Evolutionary conservation across 1,139 yeast genomes (phyloP), one percentile per base, ranked within the genome.

Genomic region (Saccharomycopsis hybrid): DNA sequence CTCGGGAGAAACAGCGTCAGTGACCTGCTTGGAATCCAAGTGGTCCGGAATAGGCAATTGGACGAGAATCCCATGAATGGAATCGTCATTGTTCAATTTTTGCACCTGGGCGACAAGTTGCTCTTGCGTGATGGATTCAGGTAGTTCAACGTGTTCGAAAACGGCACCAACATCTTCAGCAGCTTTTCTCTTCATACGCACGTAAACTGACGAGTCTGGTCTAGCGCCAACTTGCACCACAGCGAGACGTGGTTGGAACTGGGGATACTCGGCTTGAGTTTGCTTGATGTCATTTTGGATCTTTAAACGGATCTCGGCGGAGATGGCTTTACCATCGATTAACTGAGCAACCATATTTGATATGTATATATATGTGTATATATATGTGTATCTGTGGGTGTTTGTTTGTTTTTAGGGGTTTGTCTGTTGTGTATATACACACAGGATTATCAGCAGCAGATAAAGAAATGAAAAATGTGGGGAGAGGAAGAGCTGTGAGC

Each of bases 201-300:
- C 97, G 67, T 92, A 92, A n/a, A 96, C 86, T 47, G 87, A 76
- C 9, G 97, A 88, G 65, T 92, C 98, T 39, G 87, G 90, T 62
- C 97, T 77, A 46, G 72, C 74, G 46, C 97, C 97, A 30, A 92
- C 95, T 70, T 92, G 98, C 58, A 92, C 75, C 59, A 92, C 90
- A 49, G 87, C 75, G 65, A 92, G 73, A 50, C 78, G 76, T 37
- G 98, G 97, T 58, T 75, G 72, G 71, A 89, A 90, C 51, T 73
- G 74, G 27, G 80, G 72, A 62, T 79, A 76, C 52, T 71, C 67
- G 29, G 71, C 59, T 65, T 84, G 84, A 57, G 80, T 65, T 51
- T 68, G 67, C 32, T 64, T 60, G 63, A 89, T 82, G 54, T 85
- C 86, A 2, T 60, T 50, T 36, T 63, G 61, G 58, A 78, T 71